phyloP scores from a whole-genome alignment of 2,329 filamentous ascomycete species.

The Corinectria fuckeliana region DNA sequence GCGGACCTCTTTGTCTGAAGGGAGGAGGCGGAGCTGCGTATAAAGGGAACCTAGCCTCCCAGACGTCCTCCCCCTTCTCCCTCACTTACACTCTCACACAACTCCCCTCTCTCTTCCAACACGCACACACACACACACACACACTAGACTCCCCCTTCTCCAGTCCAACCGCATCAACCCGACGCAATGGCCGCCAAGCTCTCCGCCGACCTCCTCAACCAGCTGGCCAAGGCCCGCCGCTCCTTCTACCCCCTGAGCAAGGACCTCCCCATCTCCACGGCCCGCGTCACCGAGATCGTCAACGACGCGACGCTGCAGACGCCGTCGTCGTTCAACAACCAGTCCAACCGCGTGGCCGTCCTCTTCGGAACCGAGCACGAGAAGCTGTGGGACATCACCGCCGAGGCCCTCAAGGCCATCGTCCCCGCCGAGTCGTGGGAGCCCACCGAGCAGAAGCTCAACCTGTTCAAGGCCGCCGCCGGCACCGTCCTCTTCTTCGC shows the following conservation, averaged over 20 bases:
- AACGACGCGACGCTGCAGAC: conserved; percentile 69
- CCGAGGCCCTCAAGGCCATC: conserved; percentile 57
- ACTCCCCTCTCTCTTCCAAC: not conserved
- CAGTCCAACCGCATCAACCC: too few species aligned
- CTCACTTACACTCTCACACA: not conserved
- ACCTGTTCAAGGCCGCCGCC: conserved; percentile 72
- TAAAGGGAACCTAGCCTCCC: not conserved
- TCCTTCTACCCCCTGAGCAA: conserved; percentile 73
- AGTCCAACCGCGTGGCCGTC: conserved; percentile 79
- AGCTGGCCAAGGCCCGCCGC: conserved; percentile 72
- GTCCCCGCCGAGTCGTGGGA: conserved; percentile 71
- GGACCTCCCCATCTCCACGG: conserved; percentile 57
- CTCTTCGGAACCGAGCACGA: conserved; percentile 85
- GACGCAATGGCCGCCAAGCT: conserved; percentile 53
- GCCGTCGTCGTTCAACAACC: conserved; percentile 88
- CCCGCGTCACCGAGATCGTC: conserved; percentile 70
- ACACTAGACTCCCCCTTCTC: conserved; percentile 20
- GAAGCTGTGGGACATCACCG: conserved; percentile 81
- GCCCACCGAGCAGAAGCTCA: conserved; percentile 52
- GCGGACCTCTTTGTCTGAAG: too few species aligned
- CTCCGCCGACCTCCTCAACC: conserved; percentile 61
- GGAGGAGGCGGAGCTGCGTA: not conserved
- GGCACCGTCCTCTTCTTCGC: conserved; percentile 91
- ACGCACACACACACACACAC: conserved; percentile 7
- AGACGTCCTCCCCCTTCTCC: not conserved